phyloP scores from a whole-genome alignment of 306 rosid genomes.

The Acmispon strigosus region DNA sequence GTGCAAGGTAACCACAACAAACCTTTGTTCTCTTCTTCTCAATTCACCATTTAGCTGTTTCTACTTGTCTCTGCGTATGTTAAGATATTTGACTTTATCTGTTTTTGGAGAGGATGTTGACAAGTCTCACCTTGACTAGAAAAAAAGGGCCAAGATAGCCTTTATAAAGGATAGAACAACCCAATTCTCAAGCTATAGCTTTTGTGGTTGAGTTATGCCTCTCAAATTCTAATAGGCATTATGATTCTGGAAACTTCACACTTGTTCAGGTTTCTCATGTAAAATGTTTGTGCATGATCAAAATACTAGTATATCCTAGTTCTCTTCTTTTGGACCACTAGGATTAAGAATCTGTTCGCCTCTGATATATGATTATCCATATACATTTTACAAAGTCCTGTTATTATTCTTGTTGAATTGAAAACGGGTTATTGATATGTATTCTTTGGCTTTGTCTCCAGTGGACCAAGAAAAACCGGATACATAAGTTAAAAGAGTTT shows the following conservation, averaged over 20 bases:
- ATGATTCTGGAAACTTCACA: no score
- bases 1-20: constrained; percentile 51
- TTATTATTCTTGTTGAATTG: not conserved
- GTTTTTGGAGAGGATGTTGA: no score
- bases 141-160: no score
- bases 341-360: not conserved
- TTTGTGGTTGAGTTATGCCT: no score
- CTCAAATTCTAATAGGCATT: no score
- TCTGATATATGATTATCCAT: not conserved
- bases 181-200: no score
- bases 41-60: not conserved
- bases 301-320: not conserved
- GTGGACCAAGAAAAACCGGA: no score
- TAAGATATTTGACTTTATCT: not conserved
- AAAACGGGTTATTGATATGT: not conserved
- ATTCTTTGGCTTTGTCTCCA: not conserved
- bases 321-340: not conserved
- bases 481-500: no score
- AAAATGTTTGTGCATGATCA: not conserved
- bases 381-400: no score
- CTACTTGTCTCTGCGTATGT: not conserved
- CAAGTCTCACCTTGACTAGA: no score
- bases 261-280: not conserved
- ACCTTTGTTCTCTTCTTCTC: not conserved
- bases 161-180: no score